Evolutionary conservation across 139 green algal species (phyloP), one percentile per base, ranked within the genome.

Genomic region (Closterium sp.): DNA sequence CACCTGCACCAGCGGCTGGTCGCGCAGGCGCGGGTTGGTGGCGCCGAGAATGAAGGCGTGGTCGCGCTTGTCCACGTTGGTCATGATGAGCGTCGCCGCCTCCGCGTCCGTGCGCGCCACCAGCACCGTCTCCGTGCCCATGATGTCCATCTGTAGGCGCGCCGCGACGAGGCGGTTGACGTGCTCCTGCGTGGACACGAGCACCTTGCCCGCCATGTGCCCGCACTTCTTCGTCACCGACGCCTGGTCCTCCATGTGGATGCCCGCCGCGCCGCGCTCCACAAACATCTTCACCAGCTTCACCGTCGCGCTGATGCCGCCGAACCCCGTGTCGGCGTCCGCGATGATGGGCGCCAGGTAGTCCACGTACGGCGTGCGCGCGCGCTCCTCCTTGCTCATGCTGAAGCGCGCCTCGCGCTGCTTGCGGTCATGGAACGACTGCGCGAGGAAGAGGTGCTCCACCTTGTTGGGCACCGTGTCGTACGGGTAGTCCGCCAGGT

Each of bases 231-330:
- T 95, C 38, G 93, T 94, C 19, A 88, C 45, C 22, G 93, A 93
- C n/a, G 79, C 62, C 87, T 95, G 92, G 29, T 95, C 92, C 91
- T 95, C 92, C 90, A 95, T 93, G 90, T 95, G 92, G 50, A 95
- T 90, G 30, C 92, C 92, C 21, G 92, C 85, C 10, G 92, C 92
- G 34, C 92, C 92, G 11, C 89, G 29, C 91, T 95, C 92, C 24
- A 95, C 30, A 91, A 94, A 95, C 31, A 92, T 79, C 91, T 96
- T 96, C 91, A 96, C 96, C 70, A 98, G 93, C 96, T 98, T 97
- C 91, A 97, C 98, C 0, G 96, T 96, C 90, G 98, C 98, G 28
- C 98, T 95, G 92, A 97, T 97, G 84, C 97, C 97, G 22, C 97
- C 97, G 94, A 98, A 98, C 86, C 97, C 97, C 89, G 97, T 97